Conservation (phyloP, 768 basidiomycete genomes). For the Strobilomyces echinocephalus region DNA sequence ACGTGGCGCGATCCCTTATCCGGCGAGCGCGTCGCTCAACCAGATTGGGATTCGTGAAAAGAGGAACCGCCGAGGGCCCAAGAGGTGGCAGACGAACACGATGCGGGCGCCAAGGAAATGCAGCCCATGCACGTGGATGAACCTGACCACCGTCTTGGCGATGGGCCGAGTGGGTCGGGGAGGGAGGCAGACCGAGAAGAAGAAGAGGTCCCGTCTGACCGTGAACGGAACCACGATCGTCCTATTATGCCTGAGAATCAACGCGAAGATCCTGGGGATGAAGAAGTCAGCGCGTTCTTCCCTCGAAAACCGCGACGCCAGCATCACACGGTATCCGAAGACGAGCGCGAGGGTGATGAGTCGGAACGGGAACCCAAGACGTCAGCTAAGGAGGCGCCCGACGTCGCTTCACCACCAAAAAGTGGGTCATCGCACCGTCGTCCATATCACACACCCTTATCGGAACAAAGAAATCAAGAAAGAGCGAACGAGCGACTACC, state of each 20-base stretch:
- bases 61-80: neutral
- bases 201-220: neutral
- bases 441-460: neutral
- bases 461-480: neutral
- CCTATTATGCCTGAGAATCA: neutral
- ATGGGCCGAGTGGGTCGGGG: neutral
- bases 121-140: neutral
- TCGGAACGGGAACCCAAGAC: slow-evolving; percentile 1
- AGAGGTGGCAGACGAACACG: neutral
- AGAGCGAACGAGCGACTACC: neutral
- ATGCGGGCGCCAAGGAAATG: neutral
- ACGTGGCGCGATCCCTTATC: neutral
- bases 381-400: neutral
- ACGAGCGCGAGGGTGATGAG: slow-evolving; percentile 5
- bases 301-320: slow-evolving; percentile 2
- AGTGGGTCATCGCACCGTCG: neutral
- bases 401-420: slow-evolving; percentile 3
- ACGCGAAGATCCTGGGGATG: slow-evolving; percentile 2
- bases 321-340: slow-evolving; percentile 8
- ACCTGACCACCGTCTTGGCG: neutral
- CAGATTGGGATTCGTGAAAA: neutral
- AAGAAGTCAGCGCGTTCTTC: neutral
- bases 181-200: neutral
- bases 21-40: neutral
- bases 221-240: neutral